Percentiles rank a stretch among this genome's conserved stretches.
Conservation (phyloP, 306 rosid genomes). For the Prunus armeniaca region DNA sequence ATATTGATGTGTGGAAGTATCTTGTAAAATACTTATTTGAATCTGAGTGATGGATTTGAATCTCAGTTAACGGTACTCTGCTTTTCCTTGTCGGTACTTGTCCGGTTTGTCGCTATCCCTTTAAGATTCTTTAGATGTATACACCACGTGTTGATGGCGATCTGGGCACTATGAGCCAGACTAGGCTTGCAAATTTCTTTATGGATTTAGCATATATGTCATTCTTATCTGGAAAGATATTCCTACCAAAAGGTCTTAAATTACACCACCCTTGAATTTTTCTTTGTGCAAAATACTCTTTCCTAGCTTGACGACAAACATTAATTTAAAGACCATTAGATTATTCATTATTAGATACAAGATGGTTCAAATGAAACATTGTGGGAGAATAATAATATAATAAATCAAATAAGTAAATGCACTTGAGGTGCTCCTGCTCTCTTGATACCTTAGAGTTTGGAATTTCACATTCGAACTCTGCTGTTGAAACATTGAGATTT, state of each 20-base stretch:
- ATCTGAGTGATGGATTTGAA: not conserved
- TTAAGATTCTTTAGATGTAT: constrained; percentile 1
- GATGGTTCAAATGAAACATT: not conserved
- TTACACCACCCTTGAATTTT: not conserved
- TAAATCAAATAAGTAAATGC: not conserved
- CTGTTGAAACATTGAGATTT: not conserved
- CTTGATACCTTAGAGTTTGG: not conserved
- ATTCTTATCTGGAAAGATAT: not conserved
- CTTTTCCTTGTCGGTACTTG: not conserved
- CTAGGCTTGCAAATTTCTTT: not conserved
- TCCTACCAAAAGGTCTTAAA: not conserved
- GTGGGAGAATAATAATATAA: not conserved
- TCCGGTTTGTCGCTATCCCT: constrained; percentile 4
- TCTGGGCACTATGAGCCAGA: constrained; percentile 1
- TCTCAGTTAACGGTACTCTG: not conserved
- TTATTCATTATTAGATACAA: not conserved
- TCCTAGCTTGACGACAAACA: too few species aligned
- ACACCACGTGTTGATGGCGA: not conserved
- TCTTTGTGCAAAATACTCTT: not conserved
- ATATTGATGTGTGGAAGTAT: constrained; percentile 9
- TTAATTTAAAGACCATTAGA: not conserved
- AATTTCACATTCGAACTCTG: not conserved
- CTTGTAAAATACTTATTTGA: not conserved
- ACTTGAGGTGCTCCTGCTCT: not conserved
- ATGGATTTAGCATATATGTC: not conserved